Evolutionary conservation across 352 stramenopile species (phyloP), one percentile per base, ranked within the genome.

Genomic region (Pilasporangium apinafurcum): DNA sequence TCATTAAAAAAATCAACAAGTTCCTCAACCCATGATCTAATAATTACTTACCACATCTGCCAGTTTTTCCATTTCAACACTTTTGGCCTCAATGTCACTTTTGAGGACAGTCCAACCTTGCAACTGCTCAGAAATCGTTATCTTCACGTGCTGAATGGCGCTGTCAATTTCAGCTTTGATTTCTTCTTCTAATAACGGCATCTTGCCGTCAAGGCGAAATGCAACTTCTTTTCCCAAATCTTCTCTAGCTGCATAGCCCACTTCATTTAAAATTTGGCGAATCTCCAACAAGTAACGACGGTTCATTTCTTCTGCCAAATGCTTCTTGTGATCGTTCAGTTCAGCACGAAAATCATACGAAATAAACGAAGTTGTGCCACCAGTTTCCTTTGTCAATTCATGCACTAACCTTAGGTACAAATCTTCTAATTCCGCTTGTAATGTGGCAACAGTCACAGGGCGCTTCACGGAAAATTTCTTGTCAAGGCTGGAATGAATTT

Each of bases 221-320:
- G 57, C 60, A 16, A 86, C 50, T 47, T 90, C 74, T 34, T 80
- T 84, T 10, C 53, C 59, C 35, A 91, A 49, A 24, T 86, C 68
- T 42, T 88, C 70, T 14, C 75, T 69, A 18, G 70, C 73, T 4
- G 57, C 61, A 35, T 65, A 87, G 22, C 68, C 77, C 5, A 82
- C 59, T 21, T 91, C 75, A 35, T 68, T 84, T 29, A 91, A 27
- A 36, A 91, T 83, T 26, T 88, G 78, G 1, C 70, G 72, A 43
- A 91, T 81, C 45, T 91, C 78, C 18, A 88, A 65, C 37, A 83
- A 73, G 43, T 91, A 91, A 2, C 75, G 75, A 16, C 78, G 65
- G 37, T 82, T 86, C 36, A 91, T 52, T 41, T 91, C 78, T 34
- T 81, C 68, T 0, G 62, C 50, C 25, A 91, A 37, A 22, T 86